These are phyloP conservation scores for Fraxinus cuspidata DNA, from an alignment of 257 asterid species.

Conservation along the genomic window DNA sequence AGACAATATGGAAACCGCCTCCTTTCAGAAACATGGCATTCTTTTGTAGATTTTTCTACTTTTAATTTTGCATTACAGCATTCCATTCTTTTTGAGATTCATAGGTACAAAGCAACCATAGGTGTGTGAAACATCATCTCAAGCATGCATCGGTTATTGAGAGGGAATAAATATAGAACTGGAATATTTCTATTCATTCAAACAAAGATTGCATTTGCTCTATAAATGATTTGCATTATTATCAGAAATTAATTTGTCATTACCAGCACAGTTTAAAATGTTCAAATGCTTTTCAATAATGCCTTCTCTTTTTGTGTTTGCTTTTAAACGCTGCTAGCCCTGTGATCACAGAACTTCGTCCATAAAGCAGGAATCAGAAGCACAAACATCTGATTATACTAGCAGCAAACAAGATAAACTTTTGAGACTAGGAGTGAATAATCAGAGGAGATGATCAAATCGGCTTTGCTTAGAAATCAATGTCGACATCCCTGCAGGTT, in stretches of 20 bases:
- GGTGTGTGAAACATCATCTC: constrained; percentile 4
- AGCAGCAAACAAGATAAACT: neutral
- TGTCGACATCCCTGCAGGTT: neutral
- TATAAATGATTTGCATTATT: no score
- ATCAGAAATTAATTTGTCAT: neutral
- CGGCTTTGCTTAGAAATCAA: no score
- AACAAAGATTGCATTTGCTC: no score
- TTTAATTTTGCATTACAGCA: constrained; percentile 24
- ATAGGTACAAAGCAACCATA: constrained; percentile 17
- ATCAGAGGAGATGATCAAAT: no score
- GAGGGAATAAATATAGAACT: neutral
- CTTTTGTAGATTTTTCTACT: constrained; percentile 16
- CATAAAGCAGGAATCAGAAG: neutral
- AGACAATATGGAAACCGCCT: constrained; percentile 7
- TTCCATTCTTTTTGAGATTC: constrained; percentile 26
- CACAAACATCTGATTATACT: neutral
- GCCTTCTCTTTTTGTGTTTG: neutral
- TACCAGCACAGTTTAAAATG: neutral
- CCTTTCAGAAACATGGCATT: constrained; percentile 20
- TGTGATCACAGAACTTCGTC: neutral
- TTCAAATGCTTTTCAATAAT: neutral
- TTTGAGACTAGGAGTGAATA: neutral
- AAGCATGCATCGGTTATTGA: neutral
- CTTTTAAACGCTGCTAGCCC: neutral
- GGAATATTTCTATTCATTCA: neutral